Percentiles rank a stretch among this genome's conserved stretches.
Conservation (phyloP, 2,329 filamentous ascomycete species). For the Arthroderma sp. region DNA sequence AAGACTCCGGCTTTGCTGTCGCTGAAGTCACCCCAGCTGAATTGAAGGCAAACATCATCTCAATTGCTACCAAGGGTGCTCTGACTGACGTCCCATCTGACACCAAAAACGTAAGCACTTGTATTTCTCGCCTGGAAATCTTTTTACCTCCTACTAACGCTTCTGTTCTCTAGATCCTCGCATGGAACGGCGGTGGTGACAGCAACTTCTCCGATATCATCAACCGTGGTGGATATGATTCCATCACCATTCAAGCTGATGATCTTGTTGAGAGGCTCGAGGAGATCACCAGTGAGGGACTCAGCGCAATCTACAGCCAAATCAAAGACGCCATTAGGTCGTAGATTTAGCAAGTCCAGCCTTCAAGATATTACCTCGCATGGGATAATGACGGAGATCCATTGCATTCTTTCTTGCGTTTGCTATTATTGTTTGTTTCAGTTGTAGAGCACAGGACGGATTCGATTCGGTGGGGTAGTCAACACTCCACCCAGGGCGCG, state of each 20-base stretch:
- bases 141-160: conserved; percentile 14
- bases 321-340: conserved; percentile 27
- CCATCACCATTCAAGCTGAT: conserved; percentile 27
- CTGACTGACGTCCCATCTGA: conserved; percentile 70
- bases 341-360: conserved; percentile 27
- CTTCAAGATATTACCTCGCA: neutral
- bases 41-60: conserved; percentile 80
- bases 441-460: too few relatives aligned
- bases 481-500: too few relatives aligned
- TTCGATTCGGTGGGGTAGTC: too few relatives aligned
- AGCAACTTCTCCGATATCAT: conserved; percentile 82
- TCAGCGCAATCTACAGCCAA: conserved; percentile 36
- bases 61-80: conserved; percentile 63
- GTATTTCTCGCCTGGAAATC: neutral
- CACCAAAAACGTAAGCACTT: conserved; percentile 60
- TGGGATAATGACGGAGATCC: neutral
- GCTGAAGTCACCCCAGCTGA: conserved; percentile 82
- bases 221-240: conserved; percentile 56
- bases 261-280: conserved; percentile 36
- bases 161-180: conserved; percentile 48
- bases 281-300: conserved; percentile 27
- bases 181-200: conserved; percentile 95
- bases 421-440: too few relatives aligned
- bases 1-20: conserved; percentile 82
- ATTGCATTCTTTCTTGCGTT: neutral